These are phyloP conservation scores for Starmera quercuum DNA, from an alignment of 805 yeast genomes.

Conservation along the genomic window DNA sequence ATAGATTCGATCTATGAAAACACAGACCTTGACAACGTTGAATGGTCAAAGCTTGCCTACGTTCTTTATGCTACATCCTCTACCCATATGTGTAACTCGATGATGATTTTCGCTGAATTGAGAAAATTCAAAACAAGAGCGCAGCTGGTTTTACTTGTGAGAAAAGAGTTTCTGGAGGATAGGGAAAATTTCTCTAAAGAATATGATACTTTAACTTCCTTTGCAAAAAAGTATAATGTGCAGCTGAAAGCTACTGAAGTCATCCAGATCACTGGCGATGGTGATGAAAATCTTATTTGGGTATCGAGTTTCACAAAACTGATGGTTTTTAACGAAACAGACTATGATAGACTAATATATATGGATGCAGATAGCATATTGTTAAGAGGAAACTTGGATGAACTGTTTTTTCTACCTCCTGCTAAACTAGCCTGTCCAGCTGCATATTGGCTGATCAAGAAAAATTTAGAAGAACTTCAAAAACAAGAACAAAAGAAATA, in stretches of 20 bases:
- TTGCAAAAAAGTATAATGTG: slow-evolving; percentile 8
- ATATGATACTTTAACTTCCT: slow-evolving; percentile 4
- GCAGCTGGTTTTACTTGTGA: slow-evolving; percentile 37
- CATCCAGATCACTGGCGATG: slow-evolving; percentile 10
- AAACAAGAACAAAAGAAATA: slow-evolving; percentile 14
- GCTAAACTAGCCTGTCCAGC: slow-evolving; percentile 39
- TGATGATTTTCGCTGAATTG: slow-evolving; percentile 38
- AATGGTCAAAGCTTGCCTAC: slow-evolving; percentile 45
- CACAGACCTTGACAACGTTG: slow-evolving; percentile 15
- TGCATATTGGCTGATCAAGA: slow-evolving; percentile 31
- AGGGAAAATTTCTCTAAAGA: slow-evolving; percentile 6
- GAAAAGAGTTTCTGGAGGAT: slow-evolving; percentile 20
- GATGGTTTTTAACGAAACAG: slow-evolving; percentile 38
- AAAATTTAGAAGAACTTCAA: slow-evolving; percentile 17
- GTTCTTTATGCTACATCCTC: slow-evolving; percentile 52
- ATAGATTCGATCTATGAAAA: slow-evolving; percentile 12
- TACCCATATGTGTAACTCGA: slow-evolving; percentile 42
- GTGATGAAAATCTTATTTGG: slow-evolving; percentile 29
- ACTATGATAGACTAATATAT: slow-evolving; percentile 46
- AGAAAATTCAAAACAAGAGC: slow-evolving; percentile 32
- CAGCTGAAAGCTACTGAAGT: slow-evolving; percentile 11
- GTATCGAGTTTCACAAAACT: slow-evolving; percentile 47
- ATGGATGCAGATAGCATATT: slow-evolving; percentile 49
- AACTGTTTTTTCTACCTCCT: slow-evolving; percentile 42
- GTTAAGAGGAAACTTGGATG: slow-evolving; percentile 36